A percentile compares a stretch with the other conserved stretches of the same genome.
Evolutionary conservation across 108 stramenopile genomes (phyloP).

Genomic region (Skeletonema costatum): DNA sequence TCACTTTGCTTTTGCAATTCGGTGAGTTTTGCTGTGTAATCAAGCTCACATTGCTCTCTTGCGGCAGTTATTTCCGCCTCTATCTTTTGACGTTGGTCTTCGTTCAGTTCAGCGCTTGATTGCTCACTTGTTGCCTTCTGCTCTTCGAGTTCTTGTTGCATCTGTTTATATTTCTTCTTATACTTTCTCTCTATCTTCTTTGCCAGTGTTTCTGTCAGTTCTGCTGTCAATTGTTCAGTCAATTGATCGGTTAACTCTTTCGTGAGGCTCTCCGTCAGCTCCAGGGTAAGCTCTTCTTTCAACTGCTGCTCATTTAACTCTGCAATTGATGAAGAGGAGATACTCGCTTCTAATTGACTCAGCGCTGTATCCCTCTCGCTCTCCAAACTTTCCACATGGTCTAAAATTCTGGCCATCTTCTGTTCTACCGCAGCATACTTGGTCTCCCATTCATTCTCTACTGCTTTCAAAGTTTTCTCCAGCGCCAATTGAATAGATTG

Average conservation of each 20-base stretch:
- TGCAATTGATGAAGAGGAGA: constrained; percentile 1
- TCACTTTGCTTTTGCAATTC: constrained; percentile 33
- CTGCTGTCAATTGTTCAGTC: constrained; percentile 9
- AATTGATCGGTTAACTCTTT: constrained; percentile 21
- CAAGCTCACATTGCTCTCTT: constrained; percentile 34
- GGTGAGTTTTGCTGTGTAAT: constrained; percentile 29
- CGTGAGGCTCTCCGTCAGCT: constrained; percentile 13
- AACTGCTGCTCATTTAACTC: constrained; percentile 15
- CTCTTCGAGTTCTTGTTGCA: constrained; percentile 23
- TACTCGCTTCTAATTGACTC: constrained; percentile 3
- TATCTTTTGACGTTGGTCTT: constrained; percentile 14
- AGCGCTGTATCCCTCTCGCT: constrained; percentile 28
- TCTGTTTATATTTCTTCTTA: constrained; percentile 31
- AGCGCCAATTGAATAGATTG: constrained; percentile 37
- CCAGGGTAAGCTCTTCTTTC: constrained; percentile 13
- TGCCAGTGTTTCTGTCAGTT: not conserved
- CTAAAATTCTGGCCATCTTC: constrained; percentile 21
- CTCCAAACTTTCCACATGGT: constrained; percentile 15
- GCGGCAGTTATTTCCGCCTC: constrained; percentile 30
- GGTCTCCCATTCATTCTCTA: constrained; percentile 36
- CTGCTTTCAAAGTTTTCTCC: constrained; percentile 21
- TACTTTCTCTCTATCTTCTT: constrained; percentile 31
- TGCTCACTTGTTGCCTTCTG: constrained; percentile 6
- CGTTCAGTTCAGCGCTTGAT: not conserved
- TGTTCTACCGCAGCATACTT: constrained; percentile 23